phyloP scores from a whole-genome alignment of 768 basidiomycete genomes.

The Calvatia gigantea region DNA sequence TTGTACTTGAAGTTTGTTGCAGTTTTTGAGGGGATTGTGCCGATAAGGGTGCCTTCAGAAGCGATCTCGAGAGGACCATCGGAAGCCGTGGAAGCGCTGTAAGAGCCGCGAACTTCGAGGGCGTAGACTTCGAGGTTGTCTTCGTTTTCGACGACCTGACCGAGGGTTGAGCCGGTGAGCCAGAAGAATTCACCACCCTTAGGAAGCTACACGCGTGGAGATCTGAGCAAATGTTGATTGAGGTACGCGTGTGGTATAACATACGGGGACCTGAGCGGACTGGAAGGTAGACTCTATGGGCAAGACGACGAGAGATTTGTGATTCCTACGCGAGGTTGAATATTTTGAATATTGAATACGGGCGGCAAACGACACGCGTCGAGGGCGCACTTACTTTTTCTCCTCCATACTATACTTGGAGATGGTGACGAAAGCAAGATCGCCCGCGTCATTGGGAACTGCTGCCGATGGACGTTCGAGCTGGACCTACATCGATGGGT shows the following conservation, averaged over 20 bases:
- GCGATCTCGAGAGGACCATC: slow-evolving; percentile 27
- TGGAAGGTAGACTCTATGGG: slow-evolving; percentile 49
- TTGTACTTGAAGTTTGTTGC: slow-evolving; percentile 71
- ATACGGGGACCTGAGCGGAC: slow-evolving; percentile 51
- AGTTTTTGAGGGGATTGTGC: slow-evolving; percentile 64
- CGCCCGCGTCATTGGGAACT: slow-evolving; percentile 63
- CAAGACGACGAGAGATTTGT: slow-evolving; percentile 63
- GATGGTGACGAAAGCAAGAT: slow-evolving; percentile 63
- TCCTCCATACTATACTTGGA: slow-evolving; percentile 70
- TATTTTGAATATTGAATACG: no score
- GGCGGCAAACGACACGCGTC: not conserved
- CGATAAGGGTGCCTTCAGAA: slow-evolving; percentile 46
- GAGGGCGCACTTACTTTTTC: slow-evolving; percentile 53
- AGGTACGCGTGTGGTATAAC: slow-evolving; percentile 15
- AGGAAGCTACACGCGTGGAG: slow-evolving; percentile 35
- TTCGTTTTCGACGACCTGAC: slow-evolving; percentile 56
- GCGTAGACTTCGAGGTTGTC: slow-evolving; percentile 59
- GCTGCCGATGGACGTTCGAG: slow-evolving; percentile 66
- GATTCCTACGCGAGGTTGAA: slow-evolving; percentile 52
- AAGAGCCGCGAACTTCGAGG: slow-evolving; percentile 47
- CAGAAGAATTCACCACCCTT: slow-evolving; percentile 78
- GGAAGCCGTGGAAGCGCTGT: slow-evolving; percentile 21
- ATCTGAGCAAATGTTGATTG: not conserved
- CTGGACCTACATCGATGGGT: slow-evolving; percentile 44
- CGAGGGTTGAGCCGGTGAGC: slow-evolving; percentile 70